Evolutionary conservation across 2,329 filamentous ascomycete species (phyloP).

Genomic region (Chaetoscypha palmicola): DNA sequence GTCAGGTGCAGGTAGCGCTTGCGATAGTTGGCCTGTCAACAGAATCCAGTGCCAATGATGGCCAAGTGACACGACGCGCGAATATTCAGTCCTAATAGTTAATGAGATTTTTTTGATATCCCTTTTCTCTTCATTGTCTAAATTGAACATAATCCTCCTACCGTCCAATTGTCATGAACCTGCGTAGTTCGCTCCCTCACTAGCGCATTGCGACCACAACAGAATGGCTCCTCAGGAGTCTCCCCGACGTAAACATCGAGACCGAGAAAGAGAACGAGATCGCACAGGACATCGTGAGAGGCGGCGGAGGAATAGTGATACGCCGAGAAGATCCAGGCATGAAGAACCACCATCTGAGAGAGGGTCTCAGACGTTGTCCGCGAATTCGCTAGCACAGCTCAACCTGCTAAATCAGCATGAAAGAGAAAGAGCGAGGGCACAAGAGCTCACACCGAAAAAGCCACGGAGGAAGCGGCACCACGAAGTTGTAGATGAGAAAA

Average conservation of each 20-base stretch:
- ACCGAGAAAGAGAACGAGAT: slow-evolving; percentile 16
- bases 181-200: too few relatives aligned
- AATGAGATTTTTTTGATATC: background rate
- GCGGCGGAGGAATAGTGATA: slow-evolving; percentile 15
- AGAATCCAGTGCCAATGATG: background rate
- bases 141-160: background rate
- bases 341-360: slow-evolving; percentile 20
- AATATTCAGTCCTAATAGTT: background rate
- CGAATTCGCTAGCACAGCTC: slow-evolving; percentile 28
- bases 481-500: slow-evolving; percentile 23
- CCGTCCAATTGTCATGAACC: too few relatives aligned
- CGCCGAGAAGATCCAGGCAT: slow-evolving; percentile 18
- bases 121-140: background rate
- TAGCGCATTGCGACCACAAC: slow-evolving; percentile 3
- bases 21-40: background rate
- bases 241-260: slow-evolving; percentile 20
- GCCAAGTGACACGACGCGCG: slow-evolving; percentile 3
- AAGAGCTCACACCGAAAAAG: slow-evolving; percentile 23
- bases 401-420: slow-evolving; percentile 27
- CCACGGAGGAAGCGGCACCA: slow-evolving; percentile 19
- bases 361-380: slow-evolving; percentile 26
- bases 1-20: background rate
- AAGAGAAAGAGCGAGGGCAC: slow-evolving; percentile 10
- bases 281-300: slow-evolving; percentile 11
- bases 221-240: slow-evolving; percentile 25